These are phyloP conservation scores for Aspergillus alliaceus DNA, from an alignment of 2,329 filamentous ascomycete genomes.

Conservation along the genomic window DNA sequence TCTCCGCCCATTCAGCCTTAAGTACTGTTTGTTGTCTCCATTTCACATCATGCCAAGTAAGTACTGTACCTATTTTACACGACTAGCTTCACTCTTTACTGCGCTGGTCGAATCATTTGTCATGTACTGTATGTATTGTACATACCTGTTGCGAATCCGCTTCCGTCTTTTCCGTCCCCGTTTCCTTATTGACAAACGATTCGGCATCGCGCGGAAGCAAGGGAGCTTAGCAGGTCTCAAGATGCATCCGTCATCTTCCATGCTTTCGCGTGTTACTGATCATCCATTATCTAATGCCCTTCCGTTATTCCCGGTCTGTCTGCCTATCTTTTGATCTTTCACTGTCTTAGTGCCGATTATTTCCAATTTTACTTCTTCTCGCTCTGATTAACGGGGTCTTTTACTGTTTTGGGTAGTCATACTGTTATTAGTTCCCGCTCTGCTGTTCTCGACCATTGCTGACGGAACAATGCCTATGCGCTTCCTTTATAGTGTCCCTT, in stretches of 20 bases:
- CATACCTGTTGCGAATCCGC: background rate
- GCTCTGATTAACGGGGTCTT: background rate
- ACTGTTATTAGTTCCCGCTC: background rate
- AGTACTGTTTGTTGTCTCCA: background rate
- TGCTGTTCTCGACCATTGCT: slow-evolving; percentile 23
- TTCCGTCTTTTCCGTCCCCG: slow-evolving; percentile 19
- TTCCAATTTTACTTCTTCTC: too few relatives aligned
- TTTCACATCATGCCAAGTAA: background rate
- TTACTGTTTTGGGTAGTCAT: background rate
- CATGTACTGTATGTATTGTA: background rate
- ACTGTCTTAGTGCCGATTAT: slow-evolving; percentile 8
- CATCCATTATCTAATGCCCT: slow-evolving; percentile 21
- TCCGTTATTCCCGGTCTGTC: slow-evolving; percentile 24
- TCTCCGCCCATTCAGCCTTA: background rate
- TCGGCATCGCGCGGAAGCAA: slow-evolving; percentile 24
- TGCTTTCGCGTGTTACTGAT: slow-evolving; percentile 3
- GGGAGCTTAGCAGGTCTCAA: slow-evolving; percentile 9
- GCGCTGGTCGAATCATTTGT: background rate
- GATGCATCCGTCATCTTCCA: slow-evolving; percentile 23
- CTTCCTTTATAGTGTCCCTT: slow-evolving; percentile 22
- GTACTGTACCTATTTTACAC: background rate
- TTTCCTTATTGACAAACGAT: slow-evolving; percentile 2
- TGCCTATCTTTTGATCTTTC: too few relatives aligned
- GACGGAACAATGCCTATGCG: slow-evolving; percentile 15
- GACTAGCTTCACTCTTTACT: too few relatives aligned